A percentile compares a stretch with the other conserved stretches of the same genome.
Conservation (phyloP, 176 grass and related monocot genomes). For the Zoysia japonica region DNA sequence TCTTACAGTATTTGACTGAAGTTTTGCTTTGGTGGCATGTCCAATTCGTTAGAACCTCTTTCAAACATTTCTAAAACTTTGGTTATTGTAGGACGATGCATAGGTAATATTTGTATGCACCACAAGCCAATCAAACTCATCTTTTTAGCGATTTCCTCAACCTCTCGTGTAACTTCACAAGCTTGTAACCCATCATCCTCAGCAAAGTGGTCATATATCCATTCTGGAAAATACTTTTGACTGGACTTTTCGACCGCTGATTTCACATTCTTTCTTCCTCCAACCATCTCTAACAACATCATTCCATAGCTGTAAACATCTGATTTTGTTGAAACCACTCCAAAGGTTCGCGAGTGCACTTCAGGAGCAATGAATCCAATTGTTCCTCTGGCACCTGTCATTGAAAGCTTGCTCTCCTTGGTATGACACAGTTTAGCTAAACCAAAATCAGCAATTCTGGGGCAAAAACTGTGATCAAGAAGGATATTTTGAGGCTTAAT, state of each 20-base stretch:
- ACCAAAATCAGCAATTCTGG: slow-evolving; percentile 73
- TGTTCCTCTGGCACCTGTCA: slow-evolving; percentile 58
- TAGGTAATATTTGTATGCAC: slow-evolving; percentile 52
- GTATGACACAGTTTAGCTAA: slow-evolving; percentile 49
- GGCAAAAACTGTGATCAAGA: slow-evolving; percentile 48
- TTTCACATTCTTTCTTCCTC: slow-evolving; percentile 51
- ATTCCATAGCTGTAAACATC: slow-evolving; percentile 71
- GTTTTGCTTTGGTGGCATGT: slow-evolving; percentile 43
- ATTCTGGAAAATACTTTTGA: slow-evolving; percentile 61
- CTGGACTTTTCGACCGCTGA: slow-evolving; percentile 25
- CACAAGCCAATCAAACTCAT: slow-evolving; percentile 66
- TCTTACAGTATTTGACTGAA: slow-evolving; percentile 27
- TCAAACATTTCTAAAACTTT: slow-evolving; percentile 68
- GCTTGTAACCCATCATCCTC: slow-evolving; percentile 32
- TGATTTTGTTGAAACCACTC: slow-evolving; percentile 58
- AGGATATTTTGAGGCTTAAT: slow-evolving; percentile 75
- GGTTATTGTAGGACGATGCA: slow-evolving; percentile 57
- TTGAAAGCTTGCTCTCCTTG: slow-evolving; percentile 50
- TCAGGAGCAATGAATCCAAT: slow-evolving; percentile 74
- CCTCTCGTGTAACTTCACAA: slow-evolving; percentile 36
- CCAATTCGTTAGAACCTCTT: slow-evolving; percentile 37
- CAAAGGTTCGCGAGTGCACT: slow-evolving; percentile 48
- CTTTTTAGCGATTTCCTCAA: slow-evolving; percentile 51
- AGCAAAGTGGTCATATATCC: slow-evolving; percentile 70
- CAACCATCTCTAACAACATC: slow-evolving; percentile 74